Evolutionary conservation across 2,329 filamentous ascomycete genomes (phyloP).

Genomic region (Monilinia vaccinii-corymbosi): DNA sequence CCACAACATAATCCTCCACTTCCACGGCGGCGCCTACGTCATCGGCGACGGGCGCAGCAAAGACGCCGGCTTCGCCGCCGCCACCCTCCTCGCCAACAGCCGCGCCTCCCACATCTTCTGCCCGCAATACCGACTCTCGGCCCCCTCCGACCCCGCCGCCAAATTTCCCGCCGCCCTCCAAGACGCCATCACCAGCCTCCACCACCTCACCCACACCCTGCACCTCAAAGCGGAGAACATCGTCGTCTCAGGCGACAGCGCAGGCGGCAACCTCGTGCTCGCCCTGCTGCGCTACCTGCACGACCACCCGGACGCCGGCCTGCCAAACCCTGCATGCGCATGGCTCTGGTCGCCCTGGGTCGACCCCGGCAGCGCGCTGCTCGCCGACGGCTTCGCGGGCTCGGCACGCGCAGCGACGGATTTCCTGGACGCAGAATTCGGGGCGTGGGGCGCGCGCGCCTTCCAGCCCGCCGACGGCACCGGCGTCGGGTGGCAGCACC

Average conservation of each 20-base stretch:
- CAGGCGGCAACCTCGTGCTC: conserved; percentile 39
- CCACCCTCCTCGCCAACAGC: conserved; percentile 31
- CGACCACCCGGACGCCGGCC: conserved; percentile 29
- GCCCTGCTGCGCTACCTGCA: conserved; percentile 38
- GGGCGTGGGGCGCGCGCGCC: conserved; percentile 34
- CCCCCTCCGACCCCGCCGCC: conserved; percentile 33
- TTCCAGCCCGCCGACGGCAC: conserved; percentile 25
- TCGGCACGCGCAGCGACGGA: conserved; percentile 30
- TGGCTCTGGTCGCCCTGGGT: conserved; percentile 38
- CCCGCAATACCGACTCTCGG: conserved; percentile 42
- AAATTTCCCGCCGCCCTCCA: conserved; percentile 43
- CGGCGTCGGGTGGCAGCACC: conserved; percentile 23
- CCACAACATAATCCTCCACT: conserved; percentile 34
- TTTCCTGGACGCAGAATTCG: conserved; percentile 33
- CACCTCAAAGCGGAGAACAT: conserved; percentile 34
- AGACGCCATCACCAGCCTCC: conserved; percentile 38
- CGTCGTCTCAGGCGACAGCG: conserved; percentile 39
- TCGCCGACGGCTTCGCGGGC: conserved; percentile 21
- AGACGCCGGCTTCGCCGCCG: conserved; percentile 29
- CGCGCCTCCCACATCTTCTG: conserved; percentile 33
- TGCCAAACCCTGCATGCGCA: conserved; percentile 32
- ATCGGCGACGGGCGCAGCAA: conserved; percentile 34
- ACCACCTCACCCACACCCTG: conserved; percentile 33
- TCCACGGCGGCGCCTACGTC: conserved; percentile 42
- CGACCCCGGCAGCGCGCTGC: conserved; percentile 25